A percentile compares a stretch with the other conserved stretches of the same genome.
Evolutionary conservation across 139 green algal species (phyloP).

Genomic region (Tetraselmis striata): DNA sequence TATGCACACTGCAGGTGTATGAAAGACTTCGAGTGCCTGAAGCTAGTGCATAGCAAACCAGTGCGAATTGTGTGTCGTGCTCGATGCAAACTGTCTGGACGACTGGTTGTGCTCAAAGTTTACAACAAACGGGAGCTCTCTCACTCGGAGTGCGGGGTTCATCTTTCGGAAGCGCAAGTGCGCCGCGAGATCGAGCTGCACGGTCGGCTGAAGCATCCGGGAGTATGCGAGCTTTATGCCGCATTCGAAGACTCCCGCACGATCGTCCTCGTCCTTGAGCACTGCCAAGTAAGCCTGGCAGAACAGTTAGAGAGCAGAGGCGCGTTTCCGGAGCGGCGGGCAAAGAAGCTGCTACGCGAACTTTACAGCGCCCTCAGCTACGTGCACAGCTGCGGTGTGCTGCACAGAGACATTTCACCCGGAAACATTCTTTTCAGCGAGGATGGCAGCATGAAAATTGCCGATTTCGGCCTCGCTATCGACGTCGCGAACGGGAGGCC

Average conservation of each 20-base stretch:
- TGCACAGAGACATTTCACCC: not conserved
- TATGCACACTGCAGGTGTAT: not conserved
- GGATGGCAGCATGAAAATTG: not conserved
- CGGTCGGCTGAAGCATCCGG: not conserved
- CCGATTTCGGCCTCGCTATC: not conserved
- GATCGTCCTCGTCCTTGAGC: not conserved
- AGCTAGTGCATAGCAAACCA: not conserved
- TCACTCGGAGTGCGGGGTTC: not conserved
- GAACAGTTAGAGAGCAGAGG: not conserved
- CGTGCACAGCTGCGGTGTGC: not conserved
- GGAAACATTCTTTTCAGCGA: not conserved
- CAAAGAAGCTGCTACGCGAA: not conserved
- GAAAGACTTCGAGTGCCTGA: not conserved
- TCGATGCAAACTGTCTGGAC: not conserved
- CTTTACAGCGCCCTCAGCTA: not conserved
- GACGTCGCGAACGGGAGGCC: not conserved
- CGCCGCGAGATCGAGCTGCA: not conserved
- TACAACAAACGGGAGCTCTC: not conserved
- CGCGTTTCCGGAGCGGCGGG: not conserved
- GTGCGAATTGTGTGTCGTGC: not conserved
- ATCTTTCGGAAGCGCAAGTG: not conserved
- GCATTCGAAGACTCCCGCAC: not conserved
- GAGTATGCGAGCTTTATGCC: not conserved
- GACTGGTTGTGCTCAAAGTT: not conserved
- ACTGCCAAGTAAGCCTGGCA: not conserved